phyloP scores from a whole-genome alignment of 306 rosid genomes.

The Albizia julibrissin region DNA sequence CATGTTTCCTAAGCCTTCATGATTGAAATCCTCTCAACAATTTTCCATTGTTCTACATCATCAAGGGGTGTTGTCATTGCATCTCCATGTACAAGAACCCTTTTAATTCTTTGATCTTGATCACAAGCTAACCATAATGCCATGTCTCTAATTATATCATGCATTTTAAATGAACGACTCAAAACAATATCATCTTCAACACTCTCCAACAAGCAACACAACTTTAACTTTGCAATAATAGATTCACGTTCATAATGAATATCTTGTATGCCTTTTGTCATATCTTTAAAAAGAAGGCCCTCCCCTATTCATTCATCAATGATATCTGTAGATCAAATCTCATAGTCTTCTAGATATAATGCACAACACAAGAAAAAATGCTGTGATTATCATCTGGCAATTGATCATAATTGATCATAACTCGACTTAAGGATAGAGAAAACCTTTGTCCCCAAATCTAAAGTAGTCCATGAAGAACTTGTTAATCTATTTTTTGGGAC shows the following conservation, averaged over 20 bases:
- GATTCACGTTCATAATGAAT: too few species aligned
- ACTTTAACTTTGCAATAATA: too few species aligned
- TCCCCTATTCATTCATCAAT: conserved; percentile 7
- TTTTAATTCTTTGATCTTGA: too few species aligned
- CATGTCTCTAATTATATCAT: too few species aligned
- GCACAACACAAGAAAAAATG: conserved; percentile 22
- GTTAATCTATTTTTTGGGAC: background rate
- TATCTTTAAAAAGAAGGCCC: background rate
- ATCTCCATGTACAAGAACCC: too few species aligned
- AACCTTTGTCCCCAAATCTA: background rate
- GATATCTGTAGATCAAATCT: background rate
- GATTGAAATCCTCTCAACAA: background rate
- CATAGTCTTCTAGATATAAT: conserved; percentile 26
- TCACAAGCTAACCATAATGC: too few species aligned
- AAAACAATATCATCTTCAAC: too few species aligned
- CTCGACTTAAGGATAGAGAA: conserved; percentile 27
- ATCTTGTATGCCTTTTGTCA: background rate
- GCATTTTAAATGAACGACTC: too few species aligned
- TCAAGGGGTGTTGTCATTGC: too few species aligned
- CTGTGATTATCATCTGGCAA: background rate
- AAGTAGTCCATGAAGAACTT: background rate
- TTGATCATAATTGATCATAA: conserved; percentile 19
- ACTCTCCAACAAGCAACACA: too few species aligned
- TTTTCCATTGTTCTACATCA: too few species aligned
- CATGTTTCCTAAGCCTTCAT: rapidly evolving